Conservation (phyloP, 148 eudicot genomes). For the Nepenthes mirabilis region DNA sequence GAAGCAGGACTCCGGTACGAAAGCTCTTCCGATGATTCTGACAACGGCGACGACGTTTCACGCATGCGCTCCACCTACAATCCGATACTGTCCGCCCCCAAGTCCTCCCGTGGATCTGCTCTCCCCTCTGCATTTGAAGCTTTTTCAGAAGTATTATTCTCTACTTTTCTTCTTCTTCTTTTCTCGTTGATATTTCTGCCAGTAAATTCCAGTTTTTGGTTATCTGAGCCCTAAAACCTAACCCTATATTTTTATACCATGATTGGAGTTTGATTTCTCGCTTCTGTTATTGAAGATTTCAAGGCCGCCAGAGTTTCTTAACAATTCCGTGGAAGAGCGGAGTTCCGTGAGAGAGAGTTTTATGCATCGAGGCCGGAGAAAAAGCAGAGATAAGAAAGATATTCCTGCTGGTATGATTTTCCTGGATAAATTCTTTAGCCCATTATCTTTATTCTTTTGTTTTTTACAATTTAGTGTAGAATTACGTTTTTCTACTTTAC, state of each 20-base stretch:
- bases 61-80: conserved; percentile 21
- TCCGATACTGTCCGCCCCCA: conserved; percentile 33
- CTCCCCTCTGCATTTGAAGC: conserved; percentile 88
- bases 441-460: too few species aligned
- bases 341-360: conserved; percentile 13
- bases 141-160: conserved; percentile 56
- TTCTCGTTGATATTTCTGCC: too few species aligned
- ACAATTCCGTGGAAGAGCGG: conserved; percentile 46
- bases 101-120: conserved; percentile 32
- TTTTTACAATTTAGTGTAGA: too few species aligned
- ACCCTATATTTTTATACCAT: neutral
- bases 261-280: conserved; percentile 1
- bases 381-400: conserved; percentile 50
- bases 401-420: conserved; percentile 52
- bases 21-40: conserved; percentile 28
- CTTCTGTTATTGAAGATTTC: conserved; percentile 42
- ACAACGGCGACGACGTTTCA: conserved; percentile 21
- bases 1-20: conserved; percentile 10
- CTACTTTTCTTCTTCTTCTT: neutral
- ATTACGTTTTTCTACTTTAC: too few species aligned
- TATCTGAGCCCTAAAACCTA: too few species aligned
- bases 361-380: conserved; percentile 34
- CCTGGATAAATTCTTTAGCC: neutral
- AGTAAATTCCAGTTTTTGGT: too few species aligned
- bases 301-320: conserved; percentile 81